phyloP scores from a whole-genome alignment of 768 basidiomycete genomes.

The Lactarius trivialis region DNA sequence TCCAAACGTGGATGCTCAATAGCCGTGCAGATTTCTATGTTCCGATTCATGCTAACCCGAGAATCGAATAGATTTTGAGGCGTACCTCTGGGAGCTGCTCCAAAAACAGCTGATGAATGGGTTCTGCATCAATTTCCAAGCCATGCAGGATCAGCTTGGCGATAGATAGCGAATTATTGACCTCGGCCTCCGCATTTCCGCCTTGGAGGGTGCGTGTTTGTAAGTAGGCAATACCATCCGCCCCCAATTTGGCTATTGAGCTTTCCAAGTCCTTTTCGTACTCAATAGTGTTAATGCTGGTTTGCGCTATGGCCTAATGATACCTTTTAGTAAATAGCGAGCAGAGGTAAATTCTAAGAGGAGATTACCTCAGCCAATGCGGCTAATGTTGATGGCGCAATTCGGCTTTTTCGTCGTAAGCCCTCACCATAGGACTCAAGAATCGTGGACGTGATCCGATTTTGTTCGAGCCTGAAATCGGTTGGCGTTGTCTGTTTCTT shows the following conservation, averaged over 20 bases:
- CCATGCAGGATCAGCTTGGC: constrained; percentile 48
- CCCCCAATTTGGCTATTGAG: constrained; percentile 8
- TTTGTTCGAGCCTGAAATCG: constrained; percentile 14
- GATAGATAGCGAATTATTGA: constrained; percentile 42
- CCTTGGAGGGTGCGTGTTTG: constrained; percentile 28
- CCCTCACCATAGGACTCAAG: constrained; percentile 50
- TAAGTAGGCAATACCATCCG: constrained; percentile 23
- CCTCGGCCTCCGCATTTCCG: constrained; percentile 43
- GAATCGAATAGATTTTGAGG: neutral
- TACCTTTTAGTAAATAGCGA: neutral
- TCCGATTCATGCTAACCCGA: neutral
- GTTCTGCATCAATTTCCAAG: constrained; percentile 36
- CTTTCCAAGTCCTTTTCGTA: constrained; percentile 14
- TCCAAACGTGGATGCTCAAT: constrained; percentile 56
- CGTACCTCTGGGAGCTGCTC: constrained; percentile 27
- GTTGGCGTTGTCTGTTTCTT: constrained; percentile 12
- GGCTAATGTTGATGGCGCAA: constrained; percentile 42
- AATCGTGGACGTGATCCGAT: constrained; percentile 13
- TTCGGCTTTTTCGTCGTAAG: constrained; percentile 46
- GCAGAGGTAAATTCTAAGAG: neutral
- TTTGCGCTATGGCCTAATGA: constrained; percentile 29
- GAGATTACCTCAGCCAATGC: constrained; percentile 50
- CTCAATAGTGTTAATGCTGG: constrained; percentile 24
- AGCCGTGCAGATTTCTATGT: constrained; percentile 10
- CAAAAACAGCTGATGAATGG: constrained; percentile 35